These are phyloP conservation scores for Musa acuminata DNA, from an alignment of 176 grass and related monocot genomes.

Conservation along the genomic window DNA sequence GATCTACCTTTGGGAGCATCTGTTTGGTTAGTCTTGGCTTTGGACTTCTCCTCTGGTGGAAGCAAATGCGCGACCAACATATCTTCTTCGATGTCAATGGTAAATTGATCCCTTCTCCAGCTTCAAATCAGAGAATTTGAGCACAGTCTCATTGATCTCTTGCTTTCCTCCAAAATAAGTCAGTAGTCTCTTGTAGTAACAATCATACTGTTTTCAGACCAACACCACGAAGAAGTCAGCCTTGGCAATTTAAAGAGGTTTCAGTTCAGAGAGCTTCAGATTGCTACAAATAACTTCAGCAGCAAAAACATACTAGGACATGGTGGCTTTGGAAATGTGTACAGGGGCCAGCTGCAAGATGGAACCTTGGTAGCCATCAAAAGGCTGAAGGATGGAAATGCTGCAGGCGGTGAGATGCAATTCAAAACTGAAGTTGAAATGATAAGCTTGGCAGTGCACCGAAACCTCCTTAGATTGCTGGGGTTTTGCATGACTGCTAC, in stretches of 20 bases:
- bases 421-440: slow-evolving; percentile 87
- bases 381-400: slow-evolving; percentile 72
- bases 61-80: slow-evolving; percentile 49
- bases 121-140: background rate
- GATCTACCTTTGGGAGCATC: slow-evolving; percentile 32
- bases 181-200: background rate
- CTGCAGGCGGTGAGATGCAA: slow-evolving; percentile 56
- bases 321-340: slow-evolving; percentile 78
- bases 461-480: slow-evolving; percentile 60
- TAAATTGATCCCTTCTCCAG: slow-evolving; percentile 9
- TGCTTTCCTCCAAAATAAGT: too few species aligned
- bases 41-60: slow-evolving; percentile 58
- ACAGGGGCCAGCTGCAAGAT: slow-evolving; percentile 60
- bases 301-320: slow-evolving; percentile 84
- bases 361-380: slow-evolving; percentile 74
- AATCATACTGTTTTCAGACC: slow-evolving; percentile 29
- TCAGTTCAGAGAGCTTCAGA: slow-evolving; percentile 67
- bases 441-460: slow-evolving; percentile 84
- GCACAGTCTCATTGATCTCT: too few species aligned
- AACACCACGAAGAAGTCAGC: slow-evolving; percentile 39
- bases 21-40: slow-evolving; percentile 38
- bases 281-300: slow-evolving; percentile 65
- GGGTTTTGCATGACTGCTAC: slow-evolving; percentile 82
- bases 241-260: slow-evolving; percentile 74
- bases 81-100: slow-evolving; percentile 70